Conservation (phyloP, 768 basidiomycete species). For the Boletus barrowsii region DNA sequence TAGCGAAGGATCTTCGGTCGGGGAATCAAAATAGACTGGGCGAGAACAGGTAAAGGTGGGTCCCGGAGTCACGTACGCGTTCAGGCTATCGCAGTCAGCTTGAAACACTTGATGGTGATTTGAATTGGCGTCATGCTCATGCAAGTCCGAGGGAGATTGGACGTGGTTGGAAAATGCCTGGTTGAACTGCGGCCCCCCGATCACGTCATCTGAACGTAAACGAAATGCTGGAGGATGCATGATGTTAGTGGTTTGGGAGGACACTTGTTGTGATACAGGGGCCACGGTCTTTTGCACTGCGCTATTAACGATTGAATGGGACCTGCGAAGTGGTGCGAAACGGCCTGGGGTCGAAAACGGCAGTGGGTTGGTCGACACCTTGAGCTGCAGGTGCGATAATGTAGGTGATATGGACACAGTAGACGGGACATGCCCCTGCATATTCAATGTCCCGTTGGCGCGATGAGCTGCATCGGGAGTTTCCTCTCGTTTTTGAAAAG, state of each 20-base stretch:
- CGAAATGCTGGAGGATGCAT: slow-evolving; percentile 8
- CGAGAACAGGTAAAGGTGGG: slow-evolving; percentile 34
- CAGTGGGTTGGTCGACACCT: not conserved
- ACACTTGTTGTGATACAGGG: slow-evolving; percentile 7
- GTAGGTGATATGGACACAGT: not conserved
- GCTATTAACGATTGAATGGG: not conserved
- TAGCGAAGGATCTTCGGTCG: slow-evolving; percentile 44
- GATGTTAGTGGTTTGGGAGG: slow-evolving; percentile 6
- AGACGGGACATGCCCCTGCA: not conserved
- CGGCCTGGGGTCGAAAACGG: slow-evolving; percentile 28
- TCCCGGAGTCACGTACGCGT: slow-evolving; percentile 48
- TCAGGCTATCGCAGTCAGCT: slow-evolving; percentile 2
- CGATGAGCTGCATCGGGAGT: not conserved
- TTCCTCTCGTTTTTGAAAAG: slow-evolving; percentile 16
- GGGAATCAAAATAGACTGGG: slow-evolving; percentile 50
- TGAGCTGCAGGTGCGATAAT: not conserved
- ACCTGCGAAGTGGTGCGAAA: slow-evolving; percentile 12
- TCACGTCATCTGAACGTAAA: slow-evolving; percentile 20
- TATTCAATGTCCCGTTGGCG: not conserved
- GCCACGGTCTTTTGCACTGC: slow-evolving; percentile 2
- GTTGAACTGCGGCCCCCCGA: slow-evolving; percentile 1
- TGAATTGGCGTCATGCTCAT: not conserved
- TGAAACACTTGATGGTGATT: slow-evolving; percentile 1
- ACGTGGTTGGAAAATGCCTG: slow-evolving; percentile 4
- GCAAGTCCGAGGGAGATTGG: slow-evolving; percentile 17